Evolutionary conservation across 75 land plant species (phyloP), one percentile per base, ranked within the genome.

Genomic region (Azolla pinnata): DNA sequence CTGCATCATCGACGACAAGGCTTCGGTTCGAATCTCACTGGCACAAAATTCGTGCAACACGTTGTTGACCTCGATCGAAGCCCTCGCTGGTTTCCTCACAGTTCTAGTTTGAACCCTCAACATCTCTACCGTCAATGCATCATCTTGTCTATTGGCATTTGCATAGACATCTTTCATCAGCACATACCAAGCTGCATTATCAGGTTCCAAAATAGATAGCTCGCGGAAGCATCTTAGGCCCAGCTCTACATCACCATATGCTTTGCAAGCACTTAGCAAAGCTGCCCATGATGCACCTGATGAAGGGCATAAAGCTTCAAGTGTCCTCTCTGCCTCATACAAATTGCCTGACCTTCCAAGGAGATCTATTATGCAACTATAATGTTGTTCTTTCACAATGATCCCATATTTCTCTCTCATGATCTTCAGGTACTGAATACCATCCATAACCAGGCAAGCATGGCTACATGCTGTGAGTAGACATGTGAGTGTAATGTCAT

Each of bases 391-490:
- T 8, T 66, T 73, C 1, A 77, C 80, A 47, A 66, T 57, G 14
- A 83, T 63, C 0, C 75, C 72, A 56, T 71, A 60, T 26, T 68
- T 55, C 52, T 57, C 46, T 27, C 61, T 61, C 28, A 83, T 76
- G 30, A 76, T 73, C 16, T 67, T 26, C 46, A 83, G 76, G n/a
- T 67, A 59, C 40, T 67, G 52, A 55, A 60, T 51, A 12, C 82
- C 86, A 50, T 79, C 75, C 28, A 79, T 71, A 0, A 79, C 34
- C 9, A 75, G 70, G 25, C 86, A 82, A 42, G 70, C 35, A 75
- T 79, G 79, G 47, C 80, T 72, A 27, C 86, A 83, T 44, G 82
- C 80, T 31, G 80, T 69, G 34, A 83, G 62, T 29, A 79, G 65
- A 14, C 73, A 44, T 19, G 76, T 70, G 21, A 83, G 44, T 4